Conservation (phyloP, 164 flowering plant species). For the Amborella trichopoda region DNA sequence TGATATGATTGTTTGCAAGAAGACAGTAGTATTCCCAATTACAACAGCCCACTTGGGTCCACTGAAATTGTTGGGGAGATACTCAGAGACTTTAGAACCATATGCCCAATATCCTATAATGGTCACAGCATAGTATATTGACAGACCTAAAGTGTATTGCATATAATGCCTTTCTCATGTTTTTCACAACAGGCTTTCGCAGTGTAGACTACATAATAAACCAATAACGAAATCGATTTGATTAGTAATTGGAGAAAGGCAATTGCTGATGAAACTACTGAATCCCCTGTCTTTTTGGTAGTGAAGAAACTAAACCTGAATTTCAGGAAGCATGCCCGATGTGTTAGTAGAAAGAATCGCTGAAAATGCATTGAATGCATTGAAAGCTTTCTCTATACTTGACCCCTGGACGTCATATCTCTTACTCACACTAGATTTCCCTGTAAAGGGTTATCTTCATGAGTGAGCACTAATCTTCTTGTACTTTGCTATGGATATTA, state of each 20-base stretch:
- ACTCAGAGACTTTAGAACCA: conserved; percentile 38
- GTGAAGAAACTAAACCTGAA: too few species aligned
- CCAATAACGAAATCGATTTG: too few species aligned
- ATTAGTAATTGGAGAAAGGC: too few species aligned
- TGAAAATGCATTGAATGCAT: conserved; percentile 36
- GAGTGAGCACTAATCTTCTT: too few species aligned
- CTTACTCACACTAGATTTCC: conserved; percentile 15
- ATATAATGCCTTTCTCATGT: conserved; percentile 46
- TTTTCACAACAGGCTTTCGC: conserved; percentile 33
- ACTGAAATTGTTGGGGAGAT: conserved; percentile 34
- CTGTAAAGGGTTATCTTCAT: too few species aligned
- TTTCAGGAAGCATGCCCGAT: conserved; percentile 34
- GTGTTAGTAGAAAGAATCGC: conserved; percentile 27
- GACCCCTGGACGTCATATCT: conserved; percentile 29
- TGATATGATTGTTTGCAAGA: conserved; percentile 36
- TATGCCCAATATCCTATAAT: conserved; percentile 53
- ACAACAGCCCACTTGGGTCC: conserved; percentile 43
- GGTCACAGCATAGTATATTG: conserved; percentile 37
- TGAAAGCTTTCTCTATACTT: conserved; percentile 25
- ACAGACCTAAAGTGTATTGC: conserved; percentile 40
- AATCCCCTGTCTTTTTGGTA: too few species aligned
- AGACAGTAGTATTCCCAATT: conserved; percentile 25
- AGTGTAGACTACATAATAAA: conserved; percentile 38
- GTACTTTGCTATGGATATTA: too few species aligned
- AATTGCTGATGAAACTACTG: too few species aligned